Conservation (phyloP, 164 flowering plant genomes). For the Umbellularia californica region DNA sequence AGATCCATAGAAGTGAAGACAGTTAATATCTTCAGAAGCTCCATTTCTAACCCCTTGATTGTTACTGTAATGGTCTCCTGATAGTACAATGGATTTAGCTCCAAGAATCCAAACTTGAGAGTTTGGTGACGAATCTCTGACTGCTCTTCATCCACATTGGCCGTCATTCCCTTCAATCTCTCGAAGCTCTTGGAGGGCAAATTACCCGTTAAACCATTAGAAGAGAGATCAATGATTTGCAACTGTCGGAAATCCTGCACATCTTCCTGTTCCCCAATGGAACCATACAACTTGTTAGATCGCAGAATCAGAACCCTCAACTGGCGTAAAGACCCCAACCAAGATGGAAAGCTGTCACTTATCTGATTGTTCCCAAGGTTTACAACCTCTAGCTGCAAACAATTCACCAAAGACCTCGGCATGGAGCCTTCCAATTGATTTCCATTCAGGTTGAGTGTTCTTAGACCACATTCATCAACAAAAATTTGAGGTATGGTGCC, state of each 20-base stretch:
- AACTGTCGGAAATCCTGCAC: constrained; percentile 24
- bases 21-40: constrained; percentile 6
- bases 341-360: constrained; percentile 41
- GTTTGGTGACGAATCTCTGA: neutral
- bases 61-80: constrained; percentile 9
- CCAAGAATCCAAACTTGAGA: neutral
- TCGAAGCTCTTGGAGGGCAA: constrained; percentile 19
- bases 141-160: neutral
- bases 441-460: constrained; percentile 39
- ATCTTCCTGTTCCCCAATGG: constrained; percentile 6
- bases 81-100: neutral
- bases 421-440: constrained; percentile 45
- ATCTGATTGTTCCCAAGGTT: constrained; percentile 55
- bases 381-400: constrained; percentile 43
- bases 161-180: constrained; percentile 28
- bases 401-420: constrained; percentile 45
- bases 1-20: constrained; percentile 9
- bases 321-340: constrained; percentile 25
- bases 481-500: constrained; percentile 39
- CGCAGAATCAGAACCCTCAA: constrained; percentile 60
- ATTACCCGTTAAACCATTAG: constrained; percentile 39
- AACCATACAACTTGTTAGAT: constrained; percentile 48
- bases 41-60: constrained; percentile 8
- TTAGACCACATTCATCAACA: constrained; percentile 22
- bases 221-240: constrained; percentile 52